Percentiles rank a stretch among this genome's conserved stretches.
Conservation (phyloP, 352 stramenopile genomes). For the Globisporangium parvum region DNA sequence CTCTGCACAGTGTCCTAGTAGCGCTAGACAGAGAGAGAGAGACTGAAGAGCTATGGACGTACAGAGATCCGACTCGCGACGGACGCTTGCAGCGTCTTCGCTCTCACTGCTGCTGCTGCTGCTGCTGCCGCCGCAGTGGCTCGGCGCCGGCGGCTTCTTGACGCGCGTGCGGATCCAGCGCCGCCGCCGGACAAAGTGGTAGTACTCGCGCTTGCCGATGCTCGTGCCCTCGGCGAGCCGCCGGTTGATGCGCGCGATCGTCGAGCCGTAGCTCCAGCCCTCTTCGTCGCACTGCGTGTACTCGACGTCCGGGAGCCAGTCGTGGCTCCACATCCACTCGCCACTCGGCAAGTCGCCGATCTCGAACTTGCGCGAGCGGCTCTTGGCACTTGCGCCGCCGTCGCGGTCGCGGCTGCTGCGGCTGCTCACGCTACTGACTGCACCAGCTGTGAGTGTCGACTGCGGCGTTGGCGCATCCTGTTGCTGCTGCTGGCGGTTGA, state of each 20-base stretch:
- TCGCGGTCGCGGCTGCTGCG: too few species aligned
- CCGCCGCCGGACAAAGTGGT: conserved; percentile 70
- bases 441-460: too few species aligned
- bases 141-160: conserved; percentile 30
- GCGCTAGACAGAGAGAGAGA: neutral
- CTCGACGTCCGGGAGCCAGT: conserved; percentile 64
- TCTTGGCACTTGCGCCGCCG: too few species aligned
- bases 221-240: conserved; percentile 69
- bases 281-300: conserved; percentile 83
- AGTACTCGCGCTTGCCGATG: conserved; percentile 68
- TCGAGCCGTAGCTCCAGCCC: conserved; percentile 82
- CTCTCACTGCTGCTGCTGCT: conserved; percentile 7
- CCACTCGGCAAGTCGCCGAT: conserved; percentile 52
- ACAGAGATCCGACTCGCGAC: neutral
- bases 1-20: too few species aligned
- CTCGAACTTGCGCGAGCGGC: conserved; percentile 21
- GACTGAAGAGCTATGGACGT: neutral
- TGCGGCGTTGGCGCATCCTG: conserved; percentile 1
- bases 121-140: neutral
- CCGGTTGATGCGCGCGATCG: conserved; percentile 77
- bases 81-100: neutral
- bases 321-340: conserved; percentile 83
- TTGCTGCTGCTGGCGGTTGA: conserved; percentile 20
- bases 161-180: conserved; percentile 80
- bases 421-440: too few species aligned